These are phyloP conservation scores for Cercospora sp. DNA, from an alignment of 2,329 filamentous ascomycete genomes.

Conservation along the genomic window DNA sequence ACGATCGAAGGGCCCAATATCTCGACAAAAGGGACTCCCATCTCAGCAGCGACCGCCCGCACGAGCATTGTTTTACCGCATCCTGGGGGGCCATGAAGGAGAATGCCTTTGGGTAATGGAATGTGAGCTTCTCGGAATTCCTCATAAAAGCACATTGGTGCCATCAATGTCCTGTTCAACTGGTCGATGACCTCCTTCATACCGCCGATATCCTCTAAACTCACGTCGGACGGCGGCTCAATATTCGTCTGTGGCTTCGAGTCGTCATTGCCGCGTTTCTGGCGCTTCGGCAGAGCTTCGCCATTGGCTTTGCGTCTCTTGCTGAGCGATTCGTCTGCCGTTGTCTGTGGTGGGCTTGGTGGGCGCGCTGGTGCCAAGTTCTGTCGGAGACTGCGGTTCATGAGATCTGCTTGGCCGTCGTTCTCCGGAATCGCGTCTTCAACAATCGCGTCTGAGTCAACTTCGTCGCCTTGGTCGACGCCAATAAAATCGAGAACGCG, in stretches of 20 bases:
- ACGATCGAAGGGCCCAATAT: conserved; percentile 81
- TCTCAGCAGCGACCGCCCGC: conserved; percentile 72
- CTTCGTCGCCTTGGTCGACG: conserved; percentile 59
- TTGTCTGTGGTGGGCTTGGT: conserved; percentile 18
- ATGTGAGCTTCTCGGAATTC: conserved; percentile 66
- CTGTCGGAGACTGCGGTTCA: conserved; percentile 59
- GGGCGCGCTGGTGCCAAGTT: conserved; percentile 28
- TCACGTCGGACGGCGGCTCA: conserved; percentile 64
- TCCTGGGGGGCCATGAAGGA: conserved; percentile 80
- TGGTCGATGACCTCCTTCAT: conserved; percentile 70
- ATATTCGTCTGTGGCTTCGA: conserved; percentile 49
- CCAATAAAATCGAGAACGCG: conserved; percentile 73
- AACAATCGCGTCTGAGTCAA: conserved; percentile 56
- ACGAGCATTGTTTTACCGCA: conserved; percentile 86
- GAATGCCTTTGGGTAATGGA: conserved; percentile 70
- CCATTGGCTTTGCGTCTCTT: conserved; percentile 61
- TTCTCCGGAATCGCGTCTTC: conserved; percentile 40
- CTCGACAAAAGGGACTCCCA: conserved; percentile 76
- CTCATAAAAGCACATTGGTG: conserved; percentile 69
- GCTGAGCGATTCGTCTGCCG: conserved; percentile 40
- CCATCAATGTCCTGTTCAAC: conserved; percentile 69
- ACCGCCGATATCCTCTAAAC: conserved; percentile 72
- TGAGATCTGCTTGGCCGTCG: conserved; percentile 48
- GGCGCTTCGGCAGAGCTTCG: conserved; percentile 66
- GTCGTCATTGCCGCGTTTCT: conserved; percentile 46